Percentiles rank a stretch among this genome's conserved stretches.
Evolutionary conservation across 2,329 filamentous ascomycete genomes (phyloP).

Genomic region (Ampelomyces quisqualis): DNA sequence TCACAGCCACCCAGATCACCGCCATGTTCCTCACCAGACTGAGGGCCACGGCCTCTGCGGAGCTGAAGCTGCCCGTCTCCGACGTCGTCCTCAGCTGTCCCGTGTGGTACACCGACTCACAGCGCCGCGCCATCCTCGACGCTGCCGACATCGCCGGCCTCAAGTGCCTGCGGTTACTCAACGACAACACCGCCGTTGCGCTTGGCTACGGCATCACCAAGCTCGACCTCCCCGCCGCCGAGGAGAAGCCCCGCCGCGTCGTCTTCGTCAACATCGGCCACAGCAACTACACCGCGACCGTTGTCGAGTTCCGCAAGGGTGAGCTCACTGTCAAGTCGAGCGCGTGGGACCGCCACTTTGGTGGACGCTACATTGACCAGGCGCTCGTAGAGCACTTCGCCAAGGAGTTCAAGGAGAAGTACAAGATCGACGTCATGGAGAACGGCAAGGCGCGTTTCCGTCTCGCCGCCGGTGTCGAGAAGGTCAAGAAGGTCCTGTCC

Average conservation of each 20-base stretch:
- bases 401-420: slow-evolving; percentile 95
- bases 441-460: slow-evolving; percentile 89
- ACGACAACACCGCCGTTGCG: slow-evolving; percentile 94
- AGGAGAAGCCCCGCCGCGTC: slow-evolving; percentile 90
- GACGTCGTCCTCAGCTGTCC: slow-evolving; percentile 94
- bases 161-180: slow-evolving; percentile 91
- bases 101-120: slow-evolving; percentile 94
- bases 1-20: slow-evolving; percentile 88
- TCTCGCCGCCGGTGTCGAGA: slow-evolving; percentile 86
- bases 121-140: slow-evolving; percentile 86
- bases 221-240: slow-evolving; percentile 80
- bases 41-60: slow-evolving; percentile 79
- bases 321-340: slow-evolving; percentile 93
- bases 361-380: slow-evolving; percentile 96
- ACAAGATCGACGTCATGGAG: slow-evolving; percentile 91
- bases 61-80: slow-evolving; percentile 86
- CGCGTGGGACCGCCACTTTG: slow-evolving; percentile 91
- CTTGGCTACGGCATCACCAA: slow-evolving; percentile 98
- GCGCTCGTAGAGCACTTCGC: slow-evolving; percentile 92
- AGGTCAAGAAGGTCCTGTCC: slow-evolving; percentile 97
- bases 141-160: slow-evolving; percentile 91
- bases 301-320: slow-evolving; percentile 96
- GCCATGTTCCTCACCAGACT: slow-evolving; percentile 97
- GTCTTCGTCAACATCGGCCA: slow-evolving; percentile 93
- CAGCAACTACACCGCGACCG: slow-evolving; percentile 90